These are phyloP conservation scores for Mycena venus DNA, from an alignment of 768 basidiomycete species.

Conservation along the genomic window DNA sequence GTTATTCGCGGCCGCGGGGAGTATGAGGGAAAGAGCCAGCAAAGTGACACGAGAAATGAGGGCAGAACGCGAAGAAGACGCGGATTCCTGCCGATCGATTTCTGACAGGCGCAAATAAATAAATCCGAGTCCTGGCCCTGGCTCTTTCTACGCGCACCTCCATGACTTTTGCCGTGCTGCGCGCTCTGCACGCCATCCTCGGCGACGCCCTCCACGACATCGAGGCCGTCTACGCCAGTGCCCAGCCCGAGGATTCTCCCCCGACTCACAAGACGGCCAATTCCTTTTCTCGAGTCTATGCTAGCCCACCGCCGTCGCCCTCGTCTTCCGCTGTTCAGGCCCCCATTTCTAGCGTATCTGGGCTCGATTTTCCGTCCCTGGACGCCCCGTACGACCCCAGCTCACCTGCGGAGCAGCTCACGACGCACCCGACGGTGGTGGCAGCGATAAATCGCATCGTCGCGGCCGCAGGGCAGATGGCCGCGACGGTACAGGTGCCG, in stretches of 20 bases:
- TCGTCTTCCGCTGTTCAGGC: conserved; percentile 23
- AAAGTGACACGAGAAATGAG: background rate
- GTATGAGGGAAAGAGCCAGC: background rate
- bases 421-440: conserved; percentile 70
- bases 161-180: conserved; percentile 72
- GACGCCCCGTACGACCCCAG: conserved; percentile 60
- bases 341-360: conserved; percentile 25
- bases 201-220: conserved; percentile 79
- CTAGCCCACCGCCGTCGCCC: conserved; percentile 37
- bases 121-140: background rate
- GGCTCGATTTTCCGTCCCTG: conserved; percentile 71
- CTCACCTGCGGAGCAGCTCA: conserved; percentile 67
- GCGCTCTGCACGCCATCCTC: conserved; percentile 74
- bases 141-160: background rate
- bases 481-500: conserved; percentile 73
- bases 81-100: conserved; percentile 10
- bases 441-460: conserved; percentile 75
- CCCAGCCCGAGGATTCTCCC: background rate
- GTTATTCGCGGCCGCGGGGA: conserved; percentile 21
- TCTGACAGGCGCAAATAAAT: conserved; percentile 4
- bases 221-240: conserved; percentile 64
- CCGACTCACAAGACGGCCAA: background rate
- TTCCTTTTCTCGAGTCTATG: conserved; percentile 25
- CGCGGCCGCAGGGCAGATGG: conserved; percentile 78
- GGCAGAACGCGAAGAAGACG: conserved; percentile 10